A percentile compares a stretch with the other conserved stretches of the same genome.
Conservation (phyloP, 2,329 filamentous ascomycete species). For the Chaetothyriales sp. region DNA sequence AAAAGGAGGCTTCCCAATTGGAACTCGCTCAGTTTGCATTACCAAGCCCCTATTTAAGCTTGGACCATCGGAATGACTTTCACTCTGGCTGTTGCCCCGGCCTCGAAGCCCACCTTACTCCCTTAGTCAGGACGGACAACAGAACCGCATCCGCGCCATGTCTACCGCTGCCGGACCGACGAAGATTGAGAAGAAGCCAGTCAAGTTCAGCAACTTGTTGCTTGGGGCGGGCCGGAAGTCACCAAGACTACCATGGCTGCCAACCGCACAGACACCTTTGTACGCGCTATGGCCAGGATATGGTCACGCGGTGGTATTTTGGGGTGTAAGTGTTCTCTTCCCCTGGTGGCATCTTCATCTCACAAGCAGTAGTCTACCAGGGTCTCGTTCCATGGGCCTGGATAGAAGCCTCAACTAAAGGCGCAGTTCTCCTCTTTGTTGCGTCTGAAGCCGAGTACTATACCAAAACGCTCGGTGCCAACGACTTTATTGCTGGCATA, state of each 20-base stretch:
- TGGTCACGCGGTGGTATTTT: slow-evolving; percentile 87
- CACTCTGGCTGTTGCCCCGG: slow-evolving; percentile 3
- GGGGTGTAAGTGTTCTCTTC: slow-evolving; percentile 58
- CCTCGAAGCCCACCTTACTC: slow-evolving; percentile 43
- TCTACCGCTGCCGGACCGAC: slow-evolving; percentile 20
- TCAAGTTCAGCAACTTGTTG: slow-evolving; percentile 99
- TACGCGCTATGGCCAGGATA: slow-evolving; percentile 64
- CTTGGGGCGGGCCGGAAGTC: slow-evolving; percentile 85
- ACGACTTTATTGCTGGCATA: slow-evolving; percentile 80
- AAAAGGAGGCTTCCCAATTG: too few relatives aligned
- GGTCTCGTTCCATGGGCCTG: slow-evolving; percentile 98
- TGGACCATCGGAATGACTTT: too few relatives aligned
- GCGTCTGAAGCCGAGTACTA: slow-evolving; percentile 96
- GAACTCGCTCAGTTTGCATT: too few relatives aligned
- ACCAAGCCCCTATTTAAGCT: too few relatives aligned
- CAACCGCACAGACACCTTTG: slow-evolving; percentile 79
- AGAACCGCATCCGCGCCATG: slow-evolving; percentile 44
- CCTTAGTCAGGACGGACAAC: slow-evolving; percentile 92
- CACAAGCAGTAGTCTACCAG: slow-evolving; percentile 64
- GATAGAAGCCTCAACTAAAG: slow-evolving; percentile 99
- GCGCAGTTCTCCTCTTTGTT: slow-evolving; percentile 96
- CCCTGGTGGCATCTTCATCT: not conserved
- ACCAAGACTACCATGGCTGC: slow-evolving; percentile 99
- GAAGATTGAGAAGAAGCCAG: slow-evolving; percentile 88
- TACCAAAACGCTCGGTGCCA: slow-evolving; percentile 66